Percentiles rank a stretch among this genome's conserved stretches.
Conservation (phyloP, 1,284 basidiomycete genomes). For the Ganoderma resinaceum region DNA sequence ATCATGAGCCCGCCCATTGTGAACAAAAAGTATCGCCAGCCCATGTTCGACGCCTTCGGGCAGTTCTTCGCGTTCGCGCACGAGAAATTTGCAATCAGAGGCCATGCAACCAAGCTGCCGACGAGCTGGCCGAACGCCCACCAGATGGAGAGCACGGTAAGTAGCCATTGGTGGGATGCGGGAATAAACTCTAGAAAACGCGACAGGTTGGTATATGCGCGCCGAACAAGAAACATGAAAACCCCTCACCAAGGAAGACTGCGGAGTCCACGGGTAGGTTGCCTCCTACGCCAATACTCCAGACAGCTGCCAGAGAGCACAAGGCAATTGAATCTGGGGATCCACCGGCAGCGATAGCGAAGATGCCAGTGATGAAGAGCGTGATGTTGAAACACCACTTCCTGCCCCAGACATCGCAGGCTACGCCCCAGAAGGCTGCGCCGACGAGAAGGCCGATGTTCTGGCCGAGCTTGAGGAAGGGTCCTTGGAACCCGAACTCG, state of each 20-base stretch:
- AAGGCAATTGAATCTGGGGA: conserved; percentile 61
- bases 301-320: conserved; percentile 59
- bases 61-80: conserved; percentile 51
- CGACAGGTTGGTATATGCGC: conserved; percentile 1
- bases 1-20: conserved; percentile 69
- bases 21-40: conserved; percentile 78
- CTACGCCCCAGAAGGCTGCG: conserved; percentile 68
- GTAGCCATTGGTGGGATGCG: conserved; percentile 65
- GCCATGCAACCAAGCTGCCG: conserved; percentile 70
- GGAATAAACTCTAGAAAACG: conserved; percentile 59
- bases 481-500: conserved; percentile 61
- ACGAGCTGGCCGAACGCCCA: conserved; percentile 71
- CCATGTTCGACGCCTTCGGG: conserved; percentile 60
- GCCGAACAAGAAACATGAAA: not conserved
- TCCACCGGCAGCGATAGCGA: conserved; percentile 67
- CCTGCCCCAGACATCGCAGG: conserved; percentile 67
- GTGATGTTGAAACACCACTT: conserved; percentile 80
- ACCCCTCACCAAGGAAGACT: conserved; percentile 70
- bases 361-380: conserved; percentile 72
- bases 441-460: conserved; percentile 71
- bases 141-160: conserved; percentile 70
- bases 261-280: conserved; percentile 83
- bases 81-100: conserved; percentile 68
- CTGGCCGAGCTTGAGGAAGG: conserved; percentile 61
- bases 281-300: conserved; percentile 73